Conservation (phyloP, 2,329 filamentous ascomycete species). For the Polychaeton citri region DNA sequence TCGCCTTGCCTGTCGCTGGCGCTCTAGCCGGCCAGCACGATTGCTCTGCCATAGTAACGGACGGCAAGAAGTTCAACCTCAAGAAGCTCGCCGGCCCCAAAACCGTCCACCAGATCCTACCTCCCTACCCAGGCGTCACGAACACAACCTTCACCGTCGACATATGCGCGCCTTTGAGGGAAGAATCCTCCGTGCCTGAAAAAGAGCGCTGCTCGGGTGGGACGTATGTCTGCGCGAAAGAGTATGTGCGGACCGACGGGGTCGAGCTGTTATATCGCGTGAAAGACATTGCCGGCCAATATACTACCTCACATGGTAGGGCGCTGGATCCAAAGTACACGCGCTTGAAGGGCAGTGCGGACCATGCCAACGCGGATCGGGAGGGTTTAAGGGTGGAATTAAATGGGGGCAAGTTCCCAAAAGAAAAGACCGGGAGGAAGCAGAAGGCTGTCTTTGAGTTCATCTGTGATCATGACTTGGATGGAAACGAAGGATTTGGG, state of each 20-base stretch:
- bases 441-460: conserved; percentile 78
- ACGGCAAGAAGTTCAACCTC: conserved; percentile 51
- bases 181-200: conserved; percentile 40
- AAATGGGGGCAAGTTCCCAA: conserved; percentile 41
- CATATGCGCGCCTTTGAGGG: conserved; percentile 55
- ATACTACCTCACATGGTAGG: conserved; percentile 44
- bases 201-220: conserved; percentile 52
- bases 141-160: conserved; percentile 78
- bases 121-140: conserved; percentile 36
- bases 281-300: conserved; percentile 62
- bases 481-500: conserved; percentile 59
- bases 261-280: conserved; percentile 41
- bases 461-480: conserved; percentile 59
- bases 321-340: conserved; percentile 53
- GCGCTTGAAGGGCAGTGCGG: conserved; percentile 51
- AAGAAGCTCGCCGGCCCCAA: conserved; percentile 52
- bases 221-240: conserved; percentile 66
- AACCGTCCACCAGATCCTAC: conserved; percentile 45
- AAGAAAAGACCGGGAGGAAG: conserved; percentile 36
- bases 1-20: background rate
- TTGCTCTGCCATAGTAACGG: conserved; percentile 49
- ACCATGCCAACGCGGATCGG: conserved; percentile 49
- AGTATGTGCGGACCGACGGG: conserved; percentile 38
- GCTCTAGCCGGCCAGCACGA: conserved; percentile 13
- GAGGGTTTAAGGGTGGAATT: conserved; percentile 63